Evolutionary conservation across 2,329 filamentous ascomycete species (phyloP), one percentile per base, ranked within the genome.

Genomic region (Epichloe glyceriae): DNA sequence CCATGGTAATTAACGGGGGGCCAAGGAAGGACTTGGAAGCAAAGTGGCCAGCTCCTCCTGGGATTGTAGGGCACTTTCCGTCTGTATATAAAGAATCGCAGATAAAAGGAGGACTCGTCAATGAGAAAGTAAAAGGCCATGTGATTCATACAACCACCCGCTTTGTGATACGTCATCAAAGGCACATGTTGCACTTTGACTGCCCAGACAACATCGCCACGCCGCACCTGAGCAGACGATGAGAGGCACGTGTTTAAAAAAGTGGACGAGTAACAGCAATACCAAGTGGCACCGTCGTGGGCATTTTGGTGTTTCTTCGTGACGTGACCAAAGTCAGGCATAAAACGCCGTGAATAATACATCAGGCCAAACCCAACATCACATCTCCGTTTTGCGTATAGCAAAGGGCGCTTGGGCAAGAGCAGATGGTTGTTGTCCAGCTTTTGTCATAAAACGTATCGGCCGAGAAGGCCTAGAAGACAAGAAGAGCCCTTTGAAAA

Each of bases 301-400:
- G 51, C 46, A 53, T 50, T 56, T 58, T 55, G 51, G 41, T 56
- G 51, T 53, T 45, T 44, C 46, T 48, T 53, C 44, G 52, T 52
- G 42, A 46, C 53, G 56, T 50, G 53, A 54, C 46, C 47, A 51
- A 49, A 52, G 54, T 43, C 43, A 54, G 39, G 53, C 60, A 61
- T 51, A 58, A 55, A 68, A 67, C 64, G 65, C 66, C 63, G 59
- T 61, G 57, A 54, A 63, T 60, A 59, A 69, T 70, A 67, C 66
- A 69, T 61, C 59, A 58, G 58, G 64, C 55, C 64, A 59, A 58
- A 62, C 57, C 61, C 34, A 53, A 59, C 61, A 60, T 55, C 58
- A 64, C 61, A 56, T 57, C 57, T 37, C 38, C 43, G 17, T 47
- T 26, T 47, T 39, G 60, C 57, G 59, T 55, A 49, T 59, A 58